phyloP scores from a whole-genome alignment of 805 yeast species.

The Saccharomycopsis guyanensis region DNA sequence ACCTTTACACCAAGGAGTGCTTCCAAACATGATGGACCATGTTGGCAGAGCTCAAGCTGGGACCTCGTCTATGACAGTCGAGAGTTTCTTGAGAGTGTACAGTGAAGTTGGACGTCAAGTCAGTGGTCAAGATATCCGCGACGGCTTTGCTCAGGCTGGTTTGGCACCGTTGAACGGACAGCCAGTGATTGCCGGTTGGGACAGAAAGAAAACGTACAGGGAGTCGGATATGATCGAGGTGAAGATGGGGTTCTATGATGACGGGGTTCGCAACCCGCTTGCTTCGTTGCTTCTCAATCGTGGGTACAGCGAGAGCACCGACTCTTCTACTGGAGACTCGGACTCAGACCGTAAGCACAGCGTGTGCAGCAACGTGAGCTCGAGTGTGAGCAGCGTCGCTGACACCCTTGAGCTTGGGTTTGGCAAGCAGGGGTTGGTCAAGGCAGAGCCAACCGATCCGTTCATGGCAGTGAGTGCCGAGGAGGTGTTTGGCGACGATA shows the following conservation, averaged over 20 bases:
- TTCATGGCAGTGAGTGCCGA: background rate
- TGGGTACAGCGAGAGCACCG: background rate
- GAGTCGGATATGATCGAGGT: conserved; percentile 10
- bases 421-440: background rate
- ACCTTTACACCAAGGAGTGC: conserved; percentile 1
- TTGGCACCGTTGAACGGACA: conserved; percentile 3
- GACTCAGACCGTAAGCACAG: background rate
- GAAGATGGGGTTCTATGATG: too few species aligned
- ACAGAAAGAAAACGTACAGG: background rate
- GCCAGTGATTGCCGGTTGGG: conserved; percentile 3
- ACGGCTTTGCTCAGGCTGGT: conserved; percentile 4
- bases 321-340: background rate
- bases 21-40: background rate
- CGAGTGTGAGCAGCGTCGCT: background rate
- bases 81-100: conserved; percentile 5
- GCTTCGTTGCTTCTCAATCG: background rate
- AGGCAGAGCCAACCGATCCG: background rate
- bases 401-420: too few species aligned
- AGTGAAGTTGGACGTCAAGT: background rate
- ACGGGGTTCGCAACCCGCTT: too few species aligned
- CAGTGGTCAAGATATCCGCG: background rate
- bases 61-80: too few species aligned
- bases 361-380: background rate
- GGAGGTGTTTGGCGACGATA: background rate
- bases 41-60: background rate